phyloP scores from a whole-genome alignment of 352 stramenopile species.

The Thalassiosira hispida region DNA sequence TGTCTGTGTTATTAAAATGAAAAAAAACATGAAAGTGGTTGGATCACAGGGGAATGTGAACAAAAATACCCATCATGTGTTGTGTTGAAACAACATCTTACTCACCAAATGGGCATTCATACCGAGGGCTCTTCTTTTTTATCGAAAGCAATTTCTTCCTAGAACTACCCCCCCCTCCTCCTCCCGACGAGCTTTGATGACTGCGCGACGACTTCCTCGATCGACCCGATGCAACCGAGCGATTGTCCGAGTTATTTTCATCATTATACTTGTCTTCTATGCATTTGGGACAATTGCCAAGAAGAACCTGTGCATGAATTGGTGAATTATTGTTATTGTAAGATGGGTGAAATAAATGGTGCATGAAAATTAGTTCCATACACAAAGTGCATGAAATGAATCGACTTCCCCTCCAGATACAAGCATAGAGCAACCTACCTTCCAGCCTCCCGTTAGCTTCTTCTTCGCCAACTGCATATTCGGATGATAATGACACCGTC shows the following conservation, averaged over 20 bases:
- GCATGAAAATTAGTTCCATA: background rate
- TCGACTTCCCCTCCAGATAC: background rate
- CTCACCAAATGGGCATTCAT: conserved; percentile 43
- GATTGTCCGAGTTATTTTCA: conserved; percentile 21
- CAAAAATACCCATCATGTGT: too few species aligned
- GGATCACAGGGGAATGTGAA: too few species aligned
- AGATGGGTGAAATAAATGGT: background rate
- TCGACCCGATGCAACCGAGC: conserved; percentile 29
- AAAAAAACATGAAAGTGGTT: background rate
- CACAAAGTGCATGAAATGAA: background rate
- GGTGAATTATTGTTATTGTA: background rate
- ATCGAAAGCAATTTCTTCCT: background rate
- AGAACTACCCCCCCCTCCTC: background rate
- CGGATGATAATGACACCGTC: conserved; percentile 49
- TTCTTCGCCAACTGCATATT: conserved; percentile 50
- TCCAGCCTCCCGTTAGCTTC: conserved; percentile 52
- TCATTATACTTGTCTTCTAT: conserved; percentile 38
- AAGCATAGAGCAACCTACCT: conserved; percentile 16
- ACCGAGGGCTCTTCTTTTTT: conserved; percentile 12
- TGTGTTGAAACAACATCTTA: background rate
- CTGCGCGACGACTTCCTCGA: conserved; percentile 15
- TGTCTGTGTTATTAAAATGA: conserved; percentile 9
- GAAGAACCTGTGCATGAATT: conserved; percentile 20
- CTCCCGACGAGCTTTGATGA: background rate
- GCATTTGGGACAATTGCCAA: conserved; percentile 44